These are phyloP conservation scores for Candida orba DNA, from an alignment of 805 yeast genomes.

Conservation along the genomic window DNA sequence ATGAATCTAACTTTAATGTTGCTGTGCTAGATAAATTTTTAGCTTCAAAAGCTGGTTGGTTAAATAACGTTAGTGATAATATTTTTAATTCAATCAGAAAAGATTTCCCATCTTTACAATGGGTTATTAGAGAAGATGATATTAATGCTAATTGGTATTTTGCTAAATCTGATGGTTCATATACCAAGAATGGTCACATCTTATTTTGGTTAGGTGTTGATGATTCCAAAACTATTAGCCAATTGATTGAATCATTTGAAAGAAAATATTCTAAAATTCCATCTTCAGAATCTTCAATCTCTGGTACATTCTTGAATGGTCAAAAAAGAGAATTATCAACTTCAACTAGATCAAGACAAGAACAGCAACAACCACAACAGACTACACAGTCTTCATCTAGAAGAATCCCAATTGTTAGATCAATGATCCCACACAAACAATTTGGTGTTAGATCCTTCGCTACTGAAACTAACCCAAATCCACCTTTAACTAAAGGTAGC, in stretches of 20 bases:
- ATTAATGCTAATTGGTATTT: constrained; percentile 89
- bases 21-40: constrained; percentile 80
- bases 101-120: constrained; percentile 68
- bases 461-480: constrained; percentile 52
- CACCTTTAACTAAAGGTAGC: constrained; percentile 60
- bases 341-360: constrained; percentile 1
- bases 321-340: constrained; percentile 46
- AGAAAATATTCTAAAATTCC: constrained; percentile 26
- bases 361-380: neutral
- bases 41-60: constrained; percentile 90
- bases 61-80: constrained; percentile 93
- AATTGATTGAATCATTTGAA: constrained; percentile 53
- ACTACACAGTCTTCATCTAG: constrained; percentile 7
- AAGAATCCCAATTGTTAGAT: constrained; percentile 22
- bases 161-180: constrained; percentile 89
- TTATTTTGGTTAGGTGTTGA: constrained; percentile 91
- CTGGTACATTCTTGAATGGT: constrained; percentile 37
- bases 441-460: constrained; percentile 27
- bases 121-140: constrained; percentile 89
- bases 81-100: constrained; percentile 75
- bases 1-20: constrained; percentile 31
- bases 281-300: constrained; percentile 26
- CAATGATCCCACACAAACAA: constrained; percentile 14
- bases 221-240: constrained; percentile 52
- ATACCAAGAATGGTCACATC: constrained; percentile 79